A percentile compares a stretch with the other conserved stretches of the same genome.
phyloP scores from a whole-genome alignment of 495 filamentous ascomycete genomes.

The Podospora bellae-mahoneyi region DNA sequence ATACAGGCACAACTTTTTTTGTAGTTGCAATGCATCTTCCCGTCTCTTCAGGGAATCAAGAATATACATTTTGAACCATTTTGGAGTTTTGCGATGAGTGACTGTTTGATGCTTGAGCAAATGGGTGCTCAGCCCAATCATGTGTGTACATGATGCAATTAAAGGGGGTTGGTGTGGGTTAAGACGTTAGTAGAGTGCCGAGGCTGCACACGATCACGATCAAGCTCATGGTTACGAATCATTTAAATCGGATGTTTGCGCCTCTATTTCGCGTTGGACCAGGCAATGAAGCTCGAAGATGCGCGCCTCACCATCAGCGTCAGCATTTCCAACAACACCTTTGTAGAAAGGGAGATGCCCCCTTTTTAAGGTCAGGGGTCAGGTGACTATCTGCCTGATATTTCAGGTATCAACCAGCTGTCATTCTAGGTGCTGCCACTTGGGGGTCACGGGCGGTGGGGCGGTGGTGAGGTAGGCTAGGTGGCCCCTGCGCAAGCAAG shows the following conservation, averaged over 20 bases:
- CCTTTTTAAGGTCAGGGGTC: not conserved
- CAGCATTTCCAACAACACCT: not conserved
- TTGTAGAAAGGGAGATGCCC: not conserved
- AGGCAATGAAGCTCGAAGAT: not conserved
- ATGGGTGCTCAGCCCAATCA: not conserved
- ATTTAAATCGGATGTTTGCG: not conserved
- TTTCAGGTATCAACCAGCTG: constrained; percentile 10
- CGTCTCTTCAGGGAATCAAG: constrained; percentile 12
- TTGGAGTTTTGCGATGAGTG: not conserved
- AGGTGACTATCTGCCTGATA: constrained; percentile 14
- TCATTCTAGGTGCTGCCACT: not conserved
- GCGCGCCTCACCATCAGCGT: not conserved
- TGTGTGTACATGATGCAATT: not conserved
- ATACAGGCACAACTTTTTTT: not conserved
- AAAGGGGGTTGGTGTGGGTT: not conserved
- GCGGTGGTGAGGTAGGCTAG: not conserved
- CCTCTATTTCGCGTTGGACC: not conserved
- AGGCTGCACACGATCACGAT: not conserved
- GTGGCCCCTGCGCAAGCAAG: not conserved
- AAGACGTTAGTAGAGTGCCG: not conserved
- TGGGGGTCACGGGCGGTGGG: too few relatives aligned
- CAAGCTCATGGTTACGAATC: too few relatives aligned
- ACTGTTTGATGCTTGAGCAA: not conserved
- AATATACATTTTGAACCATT: constrained; percentile 1
- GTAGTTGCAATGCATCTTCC: constrained; percentile 14